Conservation (phyloP, 371 early-diverging fungal species). For the Lichtheimia corymbifera region DNA sequence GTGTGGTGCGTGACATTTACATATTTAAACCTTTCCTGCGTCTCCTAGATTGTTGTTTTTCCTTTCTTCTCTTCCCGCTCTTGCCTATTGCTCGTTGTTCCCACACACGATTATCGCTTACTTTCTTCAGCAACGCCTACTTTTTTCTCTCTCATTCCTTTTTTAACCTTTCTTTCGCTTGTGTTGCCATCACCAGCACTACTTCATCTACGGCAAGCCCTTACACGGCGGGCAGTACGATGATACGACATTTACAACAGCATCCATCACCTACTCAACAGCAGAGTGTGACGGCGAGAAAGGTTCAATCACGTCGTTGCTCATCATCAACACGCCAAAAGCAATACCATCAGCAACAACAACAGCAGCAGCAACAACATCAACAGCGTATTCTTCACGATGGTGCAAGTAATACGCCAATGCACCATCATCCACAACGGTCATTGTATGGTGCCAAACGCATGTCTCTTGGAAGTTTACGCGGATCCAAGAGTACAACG, state of each 20-base stretch:
- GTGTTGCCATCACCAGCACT: background rate
- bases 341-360: constrained; percentile 1
- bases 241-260: constrained; percentile 7
- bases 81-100: background rate
- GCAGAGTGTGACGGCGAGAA: too few relatives aligned
- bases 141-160: background rate
- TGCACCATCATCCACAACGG: constrained; percentile 4
- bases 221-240: constrained; percentile 4
- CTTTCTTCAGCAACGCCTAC: background rate
- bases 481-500: constrained; percentile 38
- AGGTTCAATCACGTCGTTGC: too few relatives aligned
- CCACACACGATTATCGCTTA: too few relatives aligned
- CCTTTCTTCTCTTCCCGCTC: constrained; percentile 1
- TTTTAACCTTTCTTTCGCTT: background rate
- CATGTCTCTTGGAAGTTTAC: constrained; percentile 35
- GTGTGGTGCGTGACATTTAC: background rate
- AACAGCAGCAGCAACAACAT: background rate
- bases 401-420: constrained; percentile 1
- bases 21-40: background rate
- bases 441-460: constrained; percentile 25
- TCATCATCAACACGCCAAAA: background rate
- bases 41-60: background rate
- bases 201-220: constrained; percentile 7
- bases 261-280: background rate
- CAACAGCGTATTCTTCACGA: background rate